Evolutionary conservation across 768 basidiomycete genomes (phyloP), one percentile per base, ranked within the genome.

Genomic region (Symmetrospora coprosmae): DNA sequence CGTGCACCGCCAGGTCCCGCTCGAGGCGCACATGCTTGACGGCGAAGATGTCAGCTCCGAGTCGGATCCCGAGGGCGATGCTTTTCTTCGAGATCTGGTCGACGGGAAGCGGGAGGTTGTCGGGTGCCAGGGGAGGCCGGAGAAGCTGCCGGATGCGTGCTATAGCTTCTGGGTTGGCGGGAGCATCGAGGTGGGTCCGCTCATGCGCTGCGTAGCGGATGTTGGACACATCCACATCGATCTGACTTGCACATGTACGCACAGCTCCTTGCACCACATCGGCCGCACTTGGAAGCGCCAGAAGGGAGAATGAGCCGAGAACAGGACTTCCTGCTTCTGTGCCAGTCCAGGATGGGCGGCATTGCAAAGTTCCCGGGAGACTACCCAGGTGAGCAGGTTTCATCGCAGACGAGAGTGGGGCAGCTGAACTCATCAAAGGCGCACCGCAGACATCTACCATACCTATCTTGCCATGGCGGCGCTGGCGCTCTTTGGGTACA

Each of bases 91-190:
- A 40, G 16, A 53, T 34, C 2, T 13, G n/a, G n/a, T 7, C 11
- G 27, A n/a, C 39, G 23, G 17, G 16, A 21, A 23, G 19, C 23
- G 3, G 23, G 23, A 38, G n/a, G 25, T 25, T 4, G 23, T 23
- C 8, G 92, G 92, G 0, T 94, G 89, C 69, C 76, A 84, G 66
- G 92, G 92, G 1, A 78, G 92, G 23, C 88, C 88, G 1, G 83
- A 81, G 60, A 99, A 99, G 73, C 76, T 78, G 3, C 79, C 84
- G 4, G 92, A 97, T 65, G 86, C 89, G 2, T 99, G 92, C 71
- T 99, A 99, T 72, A 87, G 86, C 65, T 97, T 94, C 72, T 99
- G 92, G 92, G 85, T 84, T 66, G 84, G 86, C 2, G 90, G 82
- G 8, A 77, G 86, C 0, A 72, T 96, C 9, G 73, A 79, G 69